phyloP scores from a whole-genome alignment of 2,329 filamentous ascomycete genomes.

The Botryotinia globosa region DNA sequence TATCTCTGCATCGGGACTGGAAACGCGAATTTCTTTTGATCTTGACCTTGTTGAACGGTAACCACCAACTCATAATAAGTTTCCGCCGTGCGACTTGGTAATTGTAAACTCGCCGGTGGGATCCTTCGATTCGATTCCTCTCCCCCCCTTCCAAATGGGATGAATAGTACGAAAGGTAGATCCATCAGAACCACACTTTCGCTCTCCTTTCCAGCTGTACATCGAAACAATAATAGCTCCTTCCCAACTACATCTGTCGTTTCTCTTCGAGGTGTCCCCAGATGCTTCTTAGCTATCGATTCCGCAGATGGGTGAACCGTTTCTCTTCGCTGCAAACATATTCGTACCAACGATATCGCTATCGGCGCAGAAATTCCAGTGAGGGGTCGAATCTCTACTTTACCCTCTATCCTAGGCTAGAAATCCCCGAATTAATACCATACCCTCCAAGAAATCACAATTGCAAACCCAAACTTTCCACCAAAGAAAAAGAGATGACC shows the following conservation, averaged over 20 bases:
- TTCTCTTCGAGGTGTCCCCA: conserved; percentile 87
- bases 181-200: conserved; percentile 95
- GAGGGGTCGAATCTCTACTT: conserved; percentile 90
- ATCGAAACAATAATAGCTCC: conserved; percentile 88
- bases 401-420: conserved; percentile 96
- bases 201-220: conserved; percentile 75
- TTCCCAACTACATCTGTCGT: conserved; percentile 91
- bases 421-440: conserved; percentile 8
- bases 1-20: conserved; percentile 89
- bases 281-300: conserved; percentile 85
- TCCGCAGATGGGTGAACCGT: conserved; percentile 96
- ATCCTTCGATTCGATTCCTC: conserved; percentile 87
- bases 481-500: conserved; percentile 43
- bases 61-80: conserved; percentile 97
- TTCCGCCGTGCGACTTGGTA: conserved; percentile 91
- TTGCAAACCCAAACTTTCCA: conserved; percentile 19
- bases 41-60: conserved; percentile 85
- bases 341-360: conserved; percentile 86
- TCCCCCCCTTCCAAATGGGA: conserved; percentile 87
- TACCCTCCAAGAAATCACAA: conserved; percentile 24
- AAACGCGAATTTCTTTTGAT: conserved; percentile 87
- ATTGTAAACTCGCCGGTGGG: conserved; percentile 85
- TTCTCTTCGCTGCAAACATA: conserved; percentile 89
- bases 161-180: conserved; percentile 93
- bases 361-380: conserved; percentile 86